These are phyloP conservation scores for Eimeria necatrix DNA, from an alignment of 169 alveolate genomes.

Conservation along the genomic window DNA sequence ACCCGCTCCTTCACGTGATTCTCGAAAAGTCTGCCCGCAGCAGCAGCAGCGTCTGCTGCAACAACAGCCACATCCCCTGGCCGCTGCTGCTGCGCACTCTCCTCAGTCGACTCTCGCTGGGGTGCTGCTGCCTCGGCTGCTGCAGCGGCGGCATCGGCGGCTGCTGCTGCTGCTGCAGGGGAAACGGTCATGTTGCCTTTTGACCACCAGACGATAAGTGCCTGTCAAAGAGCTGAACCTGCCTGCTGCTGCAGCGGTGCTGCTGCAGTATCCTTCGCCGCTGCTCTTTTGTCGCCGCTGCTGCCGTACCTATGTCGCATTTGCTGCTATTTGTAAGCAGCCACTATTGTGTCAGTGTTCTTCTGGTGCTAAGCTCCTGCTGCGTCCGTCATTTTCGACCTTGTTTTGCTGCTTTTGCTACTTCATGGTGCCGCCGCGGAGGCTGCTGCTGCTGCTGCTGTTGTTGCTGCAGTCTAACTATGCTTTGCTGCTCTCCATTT, in stretches of 20 bases:
- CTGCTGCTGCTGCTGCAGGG: slow-evolving; percentile 39
- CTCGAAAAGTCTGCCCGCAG: slow-evolving; percentile 42
- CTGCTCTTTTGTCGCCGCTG: not conserved
- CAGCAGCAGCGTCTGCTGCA: slow-evolving; percentile 65
- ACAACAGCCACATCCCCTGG: not conserved
- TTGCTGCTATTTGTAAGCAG: too few species aligned
- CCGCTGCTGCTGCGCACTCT: not conserved
- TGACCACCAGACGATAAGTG: not conserved
- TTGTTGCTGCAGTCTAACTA: not conserved
- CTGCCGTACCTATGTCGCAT: not conserved
- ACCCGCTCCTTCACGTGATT: slow-evolving; percentile 34
- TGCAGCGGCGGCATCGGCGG: not conserved
- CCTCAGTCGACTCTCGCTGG: not conserved
- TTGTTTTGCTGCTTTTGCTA: not conserved
- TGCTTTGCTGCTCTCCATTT: slow-evolving; percentile 1
- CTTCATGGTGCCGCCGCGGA: not conserved
- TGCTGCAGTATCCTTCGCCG: not conserved
- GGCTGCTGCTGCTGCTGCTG: not conserved
- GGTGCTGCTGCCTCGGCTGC: not conserved
- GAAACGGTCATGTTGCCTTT: not conserved
- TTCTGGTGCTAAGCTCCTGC: too few species aligned
- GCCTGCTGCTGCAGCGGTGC: not conserved
- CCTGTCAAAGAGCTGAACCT: not conserved
- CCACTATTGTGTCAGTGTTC: too few species aligned
- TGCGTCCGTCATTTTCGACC: not conserved